Conservation (phyloP, 768 basidiomycete genomes). For the Neoboletus magnificus region DNA sequence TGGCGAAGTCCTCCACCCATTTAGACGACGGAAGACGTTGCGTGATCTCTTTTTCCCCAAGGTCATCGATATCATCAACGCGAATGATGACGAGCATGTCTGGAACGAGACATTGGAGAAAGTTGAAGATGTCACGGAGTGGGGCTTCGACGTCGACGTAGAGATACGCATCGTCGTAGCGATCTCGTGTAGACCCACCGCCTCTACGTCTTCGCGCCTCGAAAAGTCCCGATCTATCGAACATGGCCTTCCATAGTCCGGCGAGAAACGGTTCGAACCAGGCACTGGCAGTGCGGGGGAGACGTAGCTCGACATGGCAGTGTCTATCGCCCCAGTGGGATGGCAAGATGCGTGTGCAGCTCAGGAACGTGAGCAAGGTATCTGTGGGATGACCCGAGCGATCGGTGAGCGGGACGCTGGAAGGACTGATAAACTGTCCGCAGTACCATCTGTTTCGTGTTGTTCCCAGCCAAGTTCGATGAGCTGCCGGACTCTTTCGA, state of each 20-base stretch:
- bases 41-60: neutral
- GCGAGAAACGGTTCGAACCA: neutral
- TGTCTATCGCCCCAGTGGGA: neutral
- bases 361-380: neutral
- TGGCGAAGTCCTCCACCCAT: constrained; percentile 1
- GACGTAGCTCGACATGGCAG: neutral
- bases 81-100: constrained; percentile 8
- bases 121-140: constrained; percentile 5
- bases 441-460: neutral
- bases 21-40: constrained; percentile 2
- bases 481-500: neutral
- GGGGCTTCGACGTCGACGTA: constrained; percentile 5
- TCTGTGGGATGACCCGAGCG: neutral
- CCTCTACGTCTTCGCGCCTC: neutral
- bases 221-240: neutral
- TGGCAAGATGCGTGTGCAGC: neutral
- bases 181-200: neutral
- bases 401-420: neutral
- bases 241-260: constrained; percentile 1
- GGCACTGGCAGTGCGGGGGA: constrained; percentile 1
- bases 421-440: neutral
- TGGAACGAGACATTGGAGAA: constrained; percentile 2
- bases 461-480: neutral
- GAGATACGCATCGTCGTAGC: constrained; percentile 5
- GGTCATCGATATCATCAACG: neutral